phyloP scores from a whole-genome alignment of 805 yeast species.

The Wickerhamomyces bisporus region DNA sequence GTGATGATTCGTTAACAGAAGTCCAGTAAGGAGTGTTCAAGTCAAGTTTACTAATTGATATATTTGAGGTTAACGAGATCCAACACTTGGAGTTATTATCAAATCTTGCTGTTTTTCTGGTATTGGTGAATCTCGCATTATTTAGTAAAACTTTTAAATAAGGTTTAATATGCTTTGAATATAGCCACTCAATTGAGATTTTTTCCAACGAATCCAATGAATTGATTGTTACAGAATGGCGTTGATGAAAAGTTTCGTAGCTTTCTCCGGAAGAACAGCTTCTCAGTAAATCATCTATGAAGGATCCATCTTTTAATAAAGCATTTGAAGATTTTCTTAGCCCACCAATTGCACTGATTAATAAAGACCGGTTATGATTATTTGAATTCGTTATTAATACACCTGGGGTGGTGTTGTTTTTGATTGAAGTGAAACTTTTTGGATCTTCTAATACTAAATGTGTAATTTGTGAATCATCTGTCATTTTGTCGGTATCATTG shows the following conservation, averaged over 20 bases:
- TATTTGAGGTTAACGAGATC: slow-evolving; percentile 21
- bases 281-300: slow-evolving; percentile 12
- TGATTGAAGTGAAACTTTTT: slow-evolving; percentile 28
- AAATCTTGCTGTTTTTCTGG: not conserved
- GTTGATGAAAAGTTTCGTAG: slow-evolving; percentile 10
- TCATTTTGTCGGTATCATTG: slow-evolving; percentile 15
- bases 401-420: slow-evolving; percentile 34
- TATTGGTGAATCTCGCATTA: slow-evolving; percentile 18
- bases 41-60: slow-evolving; percentile 12
- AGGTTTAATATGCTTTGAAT: slow-evolving; percentile 21
- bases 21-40: slow-evolving; percentile 14
- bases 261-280: slow-evolving; percentile 7
- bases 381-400: slow-evolving; percentile 17
- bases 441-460: slow-evolving; percentile 30
- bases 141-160: slow-evolving; percentile 12
- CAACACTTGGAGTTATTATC: slow-evolving; percentile 15
- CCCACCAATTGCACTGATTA: slow-evolving; percentile 38
- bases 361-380: slow-evolving; percentile 20
- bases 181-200: slow-evolving; percentile 25
- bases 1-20: slow-evolving; percentile 5
- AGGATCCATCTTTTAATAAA: slow-evolving; percentile 6
- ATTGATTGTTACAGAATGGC: slow-evolving; percentile 7
- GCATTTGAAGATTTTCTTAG: slow-evolving; percentile 34
- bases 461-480: slow-evolving; percentile 6
- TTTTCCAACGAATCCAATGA: slow-evolving; percentile 20